Conservation (phyloP, 2,329 filamentous ascomycete genomes). For the Epicoccum sorghinum region DNA sequence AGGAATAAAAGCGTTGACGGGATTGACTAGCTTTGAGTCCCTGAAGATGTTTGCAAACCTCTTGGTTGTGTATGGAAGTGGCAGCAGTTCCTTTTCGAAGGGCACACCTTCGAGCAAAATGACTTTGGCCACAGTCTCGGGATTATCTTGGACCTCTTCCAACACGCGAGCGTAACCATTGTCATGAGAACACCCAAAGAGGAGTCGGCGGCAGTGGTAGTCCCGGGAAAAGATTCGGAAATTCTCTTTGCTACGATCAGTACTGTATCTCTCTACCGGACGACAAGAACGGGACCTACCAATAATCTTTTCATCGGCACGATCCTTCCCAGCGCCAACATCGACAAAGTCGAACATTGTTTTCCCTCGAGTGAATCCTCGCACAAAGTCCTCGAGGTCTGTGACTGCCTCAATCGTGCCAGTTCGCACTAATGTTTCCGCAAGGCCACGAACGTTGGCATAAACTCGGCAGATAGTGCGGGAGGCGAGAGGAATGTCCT, state of each 20-base stretch:
- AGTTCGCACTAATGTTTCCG: slow-evolving; percentile 54
- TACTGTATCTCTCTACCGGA: neutral
- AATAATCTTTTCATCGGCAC: slow-evolving; percentile 54
- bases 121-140: slow-evolving; percentile 54
- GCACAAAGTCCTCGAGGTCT: slow-evolving; percentile 59
- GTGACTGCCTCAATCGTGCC: slow-evolving; percentile 53
- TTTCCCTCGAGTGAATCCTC: slow-evolving; percentile 61
- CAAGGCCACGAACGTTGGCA: slow-evolving; percentile 59
- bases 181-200: slow-evolving; percentile 65
- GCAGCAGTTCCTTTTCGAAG: slow-evolving; percentile 60
- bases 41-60: slow-evolving; percentile 62
- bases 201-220: slow-evolving; percentile 65
- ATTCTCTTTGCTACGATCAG: slow-evolving; percentile 50
- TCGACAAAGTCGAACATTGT: slow-evolving; percentile 54
- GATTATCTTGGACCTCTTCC: slow-evolving; percentile 56
- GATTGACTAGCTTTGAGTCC: slow-evolving; percentile 52
- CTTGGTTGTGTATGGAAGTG: slow-evolving; percentile 57
- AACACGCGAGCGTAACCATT: slow-evolving; percentile 61
- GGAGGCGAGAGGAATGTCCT: slow-evolving; percentile 49
- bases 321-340: slow-evolving; percentile 54
- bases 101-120: slow-evolving; percentile 63
- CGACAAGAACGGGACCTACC: slow-evolving; percentile 46
- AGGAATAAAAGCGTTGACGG: slow-evolving; percentile 4
- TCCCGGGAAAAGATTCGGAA: slow-evolving; percentile 63
- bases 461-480: slow-evolving; percentile 61